Percentiles rank a stretch among this genome's conserved stretches.
Conservation (phyloP, 257 asterid genomes). For the Solanum raphanifolium region DNA sequence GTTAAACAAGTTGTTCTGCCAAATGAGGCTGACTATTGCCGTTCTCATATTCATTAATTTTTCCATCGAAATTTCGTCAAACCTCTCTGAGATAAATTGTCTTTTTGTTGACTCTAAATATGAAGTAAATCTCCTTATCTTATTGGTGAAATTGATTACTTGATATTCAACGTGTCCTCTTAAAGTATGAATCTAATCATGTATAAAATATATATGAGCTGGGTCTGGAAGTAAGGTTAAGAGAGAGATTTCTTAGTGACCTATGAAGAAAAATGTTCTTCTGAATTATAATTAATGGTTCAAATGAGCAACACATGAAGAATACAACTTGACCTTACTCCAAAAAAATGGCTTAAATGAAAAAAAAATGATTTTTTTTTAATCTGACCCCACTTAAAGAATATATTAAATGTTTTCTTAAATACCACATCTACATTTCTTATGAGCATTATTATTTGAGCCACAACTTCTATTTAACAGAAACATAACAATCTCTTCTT, state of each 20-base stretch:
- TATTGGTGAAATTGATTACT: neutral
- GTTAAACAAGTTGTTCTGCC: neutral
- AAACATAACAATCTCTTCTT: neutral
- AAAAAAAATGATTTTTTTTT: neutral
- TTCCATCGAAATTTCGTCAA: neutral
- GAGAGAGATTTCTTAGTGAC: neutral
- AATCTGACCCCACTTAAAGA: neutral
- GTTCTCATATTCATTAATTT: neutral
- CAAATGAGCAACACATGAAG: neutral
- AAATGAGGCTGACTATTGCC: neutral
- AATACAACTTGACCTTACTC: neutral
- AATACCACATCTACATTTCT: neutral
- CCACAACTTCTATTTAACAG: neutral
- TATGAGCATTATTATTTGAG: neutral
- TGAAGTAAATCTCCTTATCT: neutral
- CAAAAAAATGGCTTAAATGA: neutral
- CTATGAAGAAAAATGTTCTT: neutral
- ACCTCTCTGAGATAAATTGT: neutral
- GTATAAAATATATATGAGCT: neutral
- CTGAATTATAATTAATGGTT: neutral
- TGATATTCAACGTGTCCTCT: neutral
- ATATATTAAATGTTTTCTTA: neutral
- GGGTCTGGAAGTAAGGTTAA: neutral
- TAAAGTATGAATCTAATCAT: neutral
- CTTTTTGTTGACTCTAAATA: neutral